Percentiles rank a stretch among this genome's conserved stretches.
phyloP scores from a whole-genome alignment of 2,329 filamentous ascomycete species.

The Myriangium duriaei region DNA sequence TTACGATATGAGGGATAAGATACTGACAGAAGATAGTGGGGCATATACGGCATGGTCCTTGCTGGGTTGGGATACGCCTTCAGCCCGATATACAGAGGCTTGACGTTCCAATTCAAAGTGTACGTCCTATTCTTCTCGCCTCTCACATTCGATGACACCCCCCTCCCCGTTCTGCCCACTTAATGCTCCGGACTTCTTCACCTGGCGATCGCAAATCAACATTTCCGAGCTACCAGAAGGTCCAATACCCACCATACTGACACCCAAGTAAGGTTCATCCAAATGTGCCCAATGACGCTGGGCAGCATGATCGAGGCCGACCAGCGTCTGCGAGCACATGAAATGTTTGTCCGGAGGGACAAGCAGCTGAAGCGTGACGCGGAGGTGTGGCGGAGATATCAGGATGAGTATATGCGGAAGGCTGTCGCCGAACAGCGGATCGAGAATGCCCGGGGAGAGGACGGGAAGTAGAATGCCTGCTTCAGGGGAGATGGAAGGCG shows the following conservation, averaged over 20 bases:
- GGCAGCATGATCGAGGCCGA: slow-evolving; percentile 69
- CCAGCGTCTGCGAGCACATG: slow-evolving; percentile 51
- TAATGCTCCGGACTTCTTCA: background rate
- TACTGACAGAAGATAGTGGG: slow-evolving; percentile 46
- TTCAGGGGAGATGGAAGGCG: too few relatives aligned
- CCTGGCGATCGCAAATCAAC: too few relatives aligned
- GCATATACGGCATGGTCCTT: slow-evolving; percentile 49
- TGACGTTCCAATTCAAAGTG: slow-evolving; percentile 69
- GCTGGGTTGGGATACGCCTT: slow-evolving; percentile 50
- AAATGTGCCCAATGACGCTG: slow-evolving; percentile 77
- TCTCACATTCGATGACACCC: slow-evolving; percentile 20
- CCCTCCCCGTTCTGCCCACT: slow-evolving; percentile 2
- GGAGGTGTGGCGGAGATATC: slow-evolving; percentile 56
- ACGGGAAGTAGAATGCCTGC: too few relatives aligned
- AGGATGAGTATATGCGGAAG: slow-evolving; percentile 42
- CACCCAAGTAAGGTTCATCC: slow-evolving; percentile 64
- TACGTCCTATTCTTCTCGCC: slow-evolving; percentile 31
- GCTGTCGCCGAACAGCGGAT: too few relatives aligned
- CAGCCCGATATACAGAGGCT: slow-evolving; percentile 58
- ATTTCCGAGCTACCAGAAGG: too few relatives aligned
- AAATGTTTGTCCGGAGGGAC: slow-evolving; percentile 51
- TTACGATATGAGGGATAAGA: too few relatives aligned
- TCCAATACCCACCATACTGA: too few relatives aligned
- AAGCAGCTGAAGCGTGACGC: slow-evolving; percentile 51
- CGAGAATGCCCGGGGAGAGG: too few relatives aligned